Conservation (phyloP, 2,329 filamentous ascomycete genomes). For the Curvularia eragrostidis region DNA sequence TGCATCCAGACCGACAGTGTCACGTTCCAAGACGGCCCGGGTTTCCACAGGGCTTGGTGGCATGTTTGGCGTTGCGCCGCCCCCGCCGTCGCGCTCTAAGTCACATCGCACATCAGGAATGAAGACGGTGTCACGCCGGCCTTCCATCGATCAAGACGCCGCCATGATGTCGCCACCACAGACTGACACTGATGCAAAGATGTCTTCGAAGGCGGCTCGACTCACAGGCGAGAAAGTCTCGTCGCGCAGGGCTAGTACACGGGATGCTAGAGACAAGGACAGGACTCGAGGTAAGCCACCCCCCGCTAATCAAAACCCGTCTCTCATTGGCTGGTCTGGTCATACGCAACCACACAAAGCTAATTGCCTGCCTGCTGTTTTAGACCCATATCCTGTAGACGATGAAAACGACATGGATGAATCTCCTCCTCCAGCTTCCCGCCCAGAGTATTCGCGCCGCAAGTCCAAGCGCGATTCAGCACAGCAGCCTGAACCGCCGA, state of each 20-base stretch:
- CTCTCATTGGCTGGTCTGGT: slow-evolving; percentile 31
- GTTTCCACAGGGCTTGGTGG: slow-evolving; percentile 66
- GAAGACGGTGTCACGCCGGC: slow-evolving; percentile 69
- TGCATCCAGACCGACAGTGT: slow-evolving; percentile 54
- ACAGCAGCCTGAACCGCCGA: slow-evolving; percentile 44
- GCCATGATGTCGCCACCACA: slow-evolving; percentile 76
- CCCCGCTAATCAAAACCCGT: slow-evolving; percentile 26
- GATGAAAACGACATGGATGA: slow-evolving; percentile 64
- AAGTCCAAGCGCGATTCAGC: slow-evolving; percentile 52
- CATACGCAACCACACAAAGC: slow-evolving; percentile 47
- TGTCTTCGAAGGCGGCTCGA: slow-evolving; percentile 79
- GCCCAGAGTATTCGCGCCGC: slow-evolving; percentile 48
- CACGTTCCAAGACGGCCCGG: slow-evolving; percentile 60
- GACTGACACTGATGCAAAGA: slow-evolving; percentile 65
- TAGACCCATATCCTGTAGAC: slow-evolving; percentile 67
- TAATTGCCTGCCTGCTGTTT: slow-evolving; percentile 49
- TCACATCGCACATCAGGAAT: slow-evolving; percentile 68
- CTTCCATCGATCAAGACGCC: slow-evolving; percentile 70
- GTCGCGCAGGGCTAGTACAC: slow-evolving; percentile 53
- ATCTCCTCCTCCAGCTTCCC: slow-evolving; percentile 42
- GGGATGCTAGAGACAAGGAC: slow-evolving; percentile 50
- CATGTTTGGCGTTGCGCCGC: slow-evolving; percentile 66
- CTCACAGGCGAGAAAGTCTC: slow-evolving; percentile 67
- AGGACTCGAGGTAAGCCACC: slow-evolving; percentile 57
- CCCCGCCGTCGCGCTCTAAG: slow-evolving; percentile 68